A percentile compares a stretch with the other conserved stretches of the same genome.
Conservation (phyloP, 2,329 filamentous ascomycete species). For the Aspergillus sp. region DNA sequence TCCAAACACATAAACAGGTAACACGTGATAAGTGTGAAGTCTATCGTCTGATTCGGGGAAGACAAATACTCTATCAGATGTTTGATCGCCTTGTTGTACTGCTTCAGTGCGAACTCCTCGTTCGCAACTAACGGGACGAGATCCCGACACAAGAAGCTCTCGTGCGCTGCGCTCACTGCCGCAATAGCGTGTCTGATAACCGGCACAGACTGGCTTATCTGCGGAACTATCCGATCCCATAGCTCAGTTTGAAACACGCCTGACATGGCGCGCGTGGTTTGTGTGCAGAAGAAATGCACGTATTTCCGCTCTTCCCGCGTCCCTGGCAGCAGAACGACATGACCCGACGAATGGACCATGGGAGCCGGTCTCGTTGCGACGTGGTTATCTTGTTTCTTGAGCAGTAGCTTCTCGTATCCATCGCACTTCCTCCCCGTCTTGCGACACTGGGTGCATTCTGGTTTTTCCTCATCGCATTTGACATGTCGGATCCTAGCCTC, state of each 20-base stretch:
- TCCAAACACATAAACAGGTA: background rate
- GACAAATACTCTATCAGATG: background rate
- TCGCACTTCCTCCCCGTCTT: background rate
- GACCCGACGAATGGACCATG: background rate
- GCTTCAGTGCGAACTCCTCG: background rate
- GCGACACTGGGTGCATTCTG: background rate
- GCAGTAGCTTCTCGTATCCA: background rate
- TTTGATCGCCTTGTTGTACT: background rate
- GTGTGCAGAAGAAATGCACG: background rate
- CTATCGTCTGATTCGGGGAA: background rate
- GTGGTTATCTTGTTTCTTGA: background rate
- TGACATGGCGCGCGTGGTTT: background rate
- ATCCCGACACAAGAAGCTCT: background rate
- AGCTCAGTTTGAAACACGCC: background rate
- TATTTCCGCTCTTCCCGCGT: background rate
- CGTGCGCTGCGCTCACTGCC: background rate
- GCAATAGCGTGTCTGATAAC: background rate
- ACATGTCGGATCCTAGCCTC: background rate
- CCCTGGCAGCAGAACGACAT: background rate
- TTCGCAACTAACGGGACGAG: background rate
- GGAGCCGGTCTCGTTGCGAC: background rate
- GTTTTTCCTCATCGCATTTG: background rate
- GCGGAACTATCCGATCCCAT: background rate
- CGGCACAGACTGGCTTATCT: background rate
- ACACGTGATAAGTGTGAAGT: background rate